Evolutionary conservation across 805 yeast species (phyloP).

Genomic region (Yamadazyma laniorum): DNA sequence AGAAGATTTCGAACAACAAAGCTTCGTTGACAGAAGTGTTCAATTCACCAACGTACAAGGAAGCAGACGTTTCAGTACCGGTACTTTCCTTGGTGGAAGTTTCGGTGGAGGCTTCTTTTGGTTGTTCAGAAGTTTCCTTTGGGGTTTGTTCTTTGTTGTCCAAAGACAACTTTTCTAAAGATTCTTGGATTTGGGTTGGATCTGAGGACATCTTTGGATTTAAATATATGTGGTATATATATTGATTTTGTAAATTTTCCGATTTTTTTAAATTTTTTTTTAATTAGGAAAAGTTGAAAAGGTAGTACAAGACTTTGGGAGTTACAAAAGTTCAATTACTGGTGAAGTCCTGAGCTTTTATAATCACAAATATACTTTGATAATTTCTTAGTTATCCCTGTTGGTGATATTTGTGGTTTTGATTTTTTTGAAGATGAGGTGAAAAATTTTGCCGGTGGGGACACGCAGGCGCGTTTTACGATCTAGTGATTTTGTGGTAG

Average conservation of each 20-base stretch:
- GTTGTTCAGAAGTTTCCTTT: slow-evolving; percentile 22
- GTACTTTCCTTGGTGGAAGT: slow-evolving; percentile 34
- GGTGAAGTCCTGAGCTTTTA: background rate
- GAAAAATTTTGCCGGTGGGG: slow-evolving; percentile 7
- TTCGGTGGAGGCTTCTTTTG: slow-evolving; percentile 15
- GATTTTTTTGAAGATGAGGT: slow-evolving; percentile 7
- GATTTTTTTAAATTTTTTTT: slow-evolving; percentile 13
- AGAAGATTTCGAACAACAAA: slow-evolving; percentile 87
- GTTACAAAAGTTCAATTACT: slow-evolving; percentile 2
- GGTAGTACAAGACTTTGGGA: background rate
- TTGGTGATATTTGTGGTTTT: slow-evolving; percentile 2
- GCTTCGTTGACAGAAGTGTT: slow-evolving; percentile 93
- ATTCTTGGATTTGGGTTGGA: slow-evolving; percentile 45
- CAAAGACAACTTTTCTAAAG: slow-evolving; percentile 47
- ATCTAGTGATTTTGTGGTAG: no score
- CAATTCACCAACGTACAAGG: slow-evolving; percentile 96
- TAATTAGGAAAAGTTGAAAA: background rate
- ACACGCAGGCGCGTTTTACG: slow-evolving; percentile 1
- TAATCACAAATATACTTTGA: slow-evolving; percentile 2
- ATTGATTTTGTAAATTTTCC: slow-evolving; percentile 8
- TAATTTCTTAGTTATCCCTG: slow-evolving; percentile 3
- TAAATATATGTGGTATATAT: slow-evolving; percentile 13
- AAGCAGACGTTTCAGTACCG: slow-evolving; percentile 64
- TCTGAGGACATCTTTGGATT: slow-evolving; percentile 26
- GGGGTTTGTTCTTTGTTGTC: slow-evolving; percentile 30